Conservation (phyloP, 495 filamentous ascomycete genomes). For the Staphylotrichum longicolle region DNA sequence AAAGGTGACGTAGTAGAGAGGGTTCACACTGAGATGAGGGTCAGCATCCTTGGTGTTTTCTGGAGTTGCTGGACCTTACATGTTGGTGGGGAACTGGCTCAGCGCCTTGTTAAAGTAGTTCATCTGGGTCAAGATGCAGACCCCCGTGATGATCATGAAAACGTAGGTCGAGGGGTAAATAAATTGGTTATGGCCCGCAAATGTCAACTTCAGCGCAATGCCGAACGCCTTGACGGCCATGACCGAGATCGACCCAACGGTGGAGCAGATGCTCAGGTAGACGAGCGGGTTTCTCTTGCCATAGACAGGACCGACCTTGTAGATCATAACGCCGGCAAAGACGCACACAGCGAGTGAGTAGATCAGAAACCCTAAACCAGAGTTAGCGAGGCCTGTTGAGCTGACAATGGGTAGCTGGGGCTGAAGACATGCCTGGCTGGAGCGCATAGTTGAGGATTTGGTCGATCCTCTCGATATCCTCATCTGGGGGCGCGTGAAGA, state of each 20-base stretch:
- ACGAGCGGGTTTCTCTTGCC: conserved; percentile 94
- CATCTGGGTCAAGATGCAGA: conserved; percentile 98
- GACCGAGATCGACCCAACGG: conserved; percentile 92
- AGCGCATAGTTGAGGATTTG: conserved; percentile 85
- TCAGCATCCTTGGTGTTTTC: conserved; percentile 28
- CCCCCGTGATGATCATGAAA: conserved; percentile 84
- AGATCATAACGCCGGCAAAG: conserved; percentile 93
- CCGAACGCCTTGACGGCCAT: conserved; percentile 99
- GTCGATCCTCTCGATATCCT: conserved; percentile 82
- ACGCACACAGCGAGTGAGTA: conserved; percentile 71
- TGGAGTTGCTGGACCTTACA: conserved; percentile 53
- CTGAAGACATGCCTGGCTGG: conserved; percentile 65
- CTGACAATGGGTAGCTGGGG: neutral
- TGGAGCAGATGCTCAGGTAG: conserved; percentile 95
- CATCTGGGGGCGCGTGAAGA: conserved; percentile 91
- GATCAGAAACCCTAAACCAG: conserved; percentile 69
- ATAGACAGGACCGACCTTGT: conserved; percentile 80
- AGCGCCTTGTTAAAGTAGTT: conserved; percentile 99
- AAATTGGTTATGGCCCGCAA: conserved; percentile 91
- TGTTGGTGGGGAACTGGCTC: conserved; percentile 92
- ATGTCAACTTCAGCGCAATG: conserved; percentile 90
- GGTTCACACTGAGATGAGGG: conserved; percentile 75
- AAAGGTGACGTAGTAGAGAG: conserved; percentile 99
- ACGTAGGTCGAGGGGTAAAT: conserved; percentile 91
- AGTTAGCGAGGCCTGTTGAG: conserved; percentile 31